Evolutionary conservation across 2,329 filamentous ascomycete species (phyloP).

Genomic region (Aspergillus hiratsukae): DNA sequence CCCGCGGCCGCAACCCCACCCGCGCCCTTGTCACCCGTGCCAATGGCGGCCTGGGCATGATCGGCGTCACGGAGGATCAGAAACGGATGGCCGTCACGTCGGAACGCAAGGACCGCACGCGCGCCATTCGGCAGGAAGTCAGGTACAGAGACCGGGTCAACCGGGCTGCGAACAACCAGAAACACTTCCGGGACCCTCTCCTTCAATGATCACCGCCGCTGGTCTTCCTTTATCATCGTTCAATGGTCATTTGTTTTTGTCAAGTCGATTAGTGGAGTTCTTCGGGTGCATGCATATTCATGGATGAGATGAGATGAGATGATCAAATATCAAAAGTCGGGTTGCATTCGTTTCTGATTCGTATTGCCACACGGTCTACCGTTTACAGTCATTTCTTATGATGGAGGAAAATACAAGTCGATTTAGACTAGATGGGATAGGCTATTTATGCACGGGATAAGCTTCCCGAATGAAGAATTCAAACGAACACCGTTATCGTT

Average conservation of each 20-base stretch:
- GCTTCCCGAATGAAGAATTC: background rate
- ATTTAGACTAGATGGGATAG: background rate
- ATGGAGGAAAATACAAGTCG: background rate
- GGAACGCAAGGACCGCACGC: slow-evolving; percentile 66
- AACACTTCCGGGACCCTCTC: slow-evolving; percentile 62
- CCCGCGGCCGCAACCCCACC: slow-evolving; percentile 36
- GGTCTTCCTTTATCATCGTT: background rate
- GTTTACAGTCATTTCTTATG: background rate
- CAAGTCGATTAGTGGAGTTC: background rate
- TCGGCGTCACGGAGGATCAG: slow-evolving; percentile 70
- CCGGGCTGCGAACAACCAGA: slow-evolving; percentile 71
- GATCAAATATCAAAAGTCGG: background rate
- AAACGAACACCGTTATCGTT: background rate
- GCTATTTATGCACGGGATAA: background rate
- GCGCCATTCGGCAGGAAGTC: slow-evolving; percentile 58
- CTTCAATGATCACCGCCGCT: slow-evolving; percentile 42
- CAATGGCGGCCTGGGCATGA: slow-evolving; percentile 71
- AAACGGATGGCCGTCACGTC: slow-evolving; percentile 62
- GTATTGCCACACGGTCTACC: background rate
- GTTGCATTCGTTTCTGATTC: background rate
- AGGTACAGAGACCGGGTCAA: slow-evolving; percentile 67
- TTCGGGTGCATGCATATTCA: background rate
- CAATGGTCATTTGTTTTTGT: background rate
- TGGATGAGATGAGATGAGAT: background rate
- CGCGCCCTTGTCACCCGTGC: slow-evolving; percentile 61